A percentile compares a stretch with the other conserved stretches of the same genome.
These are phyloP conservation scores for Sporisorium scitamineum DNA, from an alignment of 1,284 basidiomycete species.

Conservation along the genomic window DNA sequence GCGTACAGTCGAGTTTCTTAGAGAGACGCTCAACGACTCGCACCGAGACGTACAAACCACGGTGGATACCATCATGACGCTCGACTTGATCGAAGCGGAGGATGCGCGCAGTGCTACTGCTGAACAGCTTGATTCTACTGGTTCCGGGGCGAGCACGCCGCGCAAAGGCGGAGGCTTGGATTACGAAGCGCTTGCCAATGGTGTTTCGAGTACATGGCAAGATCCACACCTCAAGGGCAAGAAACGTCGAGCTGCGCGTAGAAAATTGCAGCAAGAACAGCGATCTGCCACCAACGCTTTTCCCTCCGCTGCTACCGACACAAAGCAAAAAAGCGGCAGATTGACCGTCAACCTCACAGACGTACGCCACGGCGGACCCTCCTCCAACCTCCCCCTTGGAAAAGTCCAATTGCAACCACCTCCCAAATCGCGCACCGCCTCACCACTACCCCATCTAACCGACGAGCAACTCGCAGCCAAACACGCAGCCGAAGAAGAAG, in stretches of 20 bases:
- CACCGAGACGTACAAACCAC: conserved; percentile 50
- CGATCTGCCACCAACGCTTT: conserved; percentile 8
- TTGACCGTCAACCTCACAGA: conserved; percentile 60
- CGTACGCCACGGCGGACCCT: conserved; percentile 47
- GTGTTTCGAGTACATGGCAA: conserved; percentile 10
- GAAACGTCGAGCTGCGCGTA: conserved; percentile 45
- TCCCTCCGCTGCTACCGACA: background rate
- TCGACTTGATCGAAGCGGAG: conserved; percentile 57
- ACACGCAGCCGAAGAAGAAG: conserved; percentile 59
- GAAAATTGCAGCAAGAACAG: conserved; percentile 39
- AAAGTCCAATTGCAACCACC: conserved; percentile 13
- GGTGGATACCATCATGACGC: conserved; percentile 58
- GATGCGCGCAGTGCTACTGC: conserved; percentile 30
- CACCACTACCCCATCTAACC: conserved; percentile 23
- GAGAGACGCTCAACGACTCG: conserved; percentile 43
- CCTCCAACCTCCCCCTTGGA: conserved; percentile 17
- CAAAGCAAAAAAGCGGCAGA: conserved; percentile 12
- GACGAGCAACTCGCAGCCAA: conserved; percentile 58
- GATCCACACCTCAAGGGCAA: conserved; percentile 39
- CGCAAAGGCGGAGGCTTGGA: conserved; percentile 40
- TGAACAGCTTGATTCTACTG: background rate
- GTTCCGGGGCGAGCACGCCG: background rate
- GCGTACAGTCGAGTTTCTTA: conserved; percentile 48
- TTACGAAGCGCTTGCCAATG: conserved; percentile 46
- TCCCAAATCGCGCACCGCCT: conserved; percentile 7